These are phyloP conservation scores for Acer campestre DNA, from an alignment of 345 rosid species.

Conservation along the genomic window DNA sequence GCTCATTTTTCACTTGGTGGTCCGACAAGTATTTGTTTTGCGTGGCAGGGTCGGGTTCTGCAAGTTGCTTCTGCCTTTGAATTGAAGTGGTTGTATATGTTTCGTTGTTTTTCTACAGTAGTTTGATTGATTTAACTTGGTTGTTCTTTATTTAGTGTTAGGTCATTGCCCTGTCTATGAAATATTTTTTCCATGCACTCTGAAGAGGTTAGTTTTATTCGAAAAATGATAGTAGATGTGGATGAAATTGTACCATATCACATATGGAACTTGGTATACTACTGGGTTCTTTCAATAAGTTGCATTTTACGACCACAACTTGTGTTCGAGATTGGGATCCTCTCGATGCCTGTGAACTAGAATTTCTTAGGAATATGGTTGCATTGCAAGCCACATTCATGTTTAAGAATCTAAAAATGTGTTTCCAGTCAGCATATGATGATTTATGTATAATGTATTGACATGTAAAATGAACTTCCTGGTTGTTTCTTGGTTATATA, in stretches of 20 bases:
- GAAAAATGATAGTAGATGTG: neutral
- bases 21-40: too few species aligned
- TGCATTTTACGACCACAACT: neutral
- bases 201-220: neutral
- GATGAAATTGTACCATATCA: neutral
- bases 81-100: neutral
- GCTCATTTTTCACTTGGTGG: too few species aligned
- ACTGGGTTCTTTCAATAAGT: neutral
- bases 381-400: neutral
- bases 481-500: neutral
- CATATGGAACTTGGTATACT: neutral
- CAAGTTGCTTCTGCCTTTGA: neutral
- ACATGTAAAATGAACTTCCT: neutral
- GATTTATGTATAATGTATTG: neutral
- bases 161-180: neutral
- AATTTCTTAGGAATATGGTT: neutral
- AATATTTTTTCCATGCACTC: neutral
- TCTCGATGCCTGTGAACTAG: neutral
- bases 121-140: neutral
- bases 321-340: neutral
- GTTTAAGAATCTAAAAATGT: neutral
- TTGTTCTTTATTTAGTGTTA: neutral
- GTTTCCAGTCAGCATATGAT: neutral
- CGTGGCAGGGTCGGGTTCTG: neutral
- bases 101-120: neutral